These are phyloP conservation scores for Benincasa hispida DNA, from an alignment of 306 rosid species.

Conservation along the genomic window DNA sequence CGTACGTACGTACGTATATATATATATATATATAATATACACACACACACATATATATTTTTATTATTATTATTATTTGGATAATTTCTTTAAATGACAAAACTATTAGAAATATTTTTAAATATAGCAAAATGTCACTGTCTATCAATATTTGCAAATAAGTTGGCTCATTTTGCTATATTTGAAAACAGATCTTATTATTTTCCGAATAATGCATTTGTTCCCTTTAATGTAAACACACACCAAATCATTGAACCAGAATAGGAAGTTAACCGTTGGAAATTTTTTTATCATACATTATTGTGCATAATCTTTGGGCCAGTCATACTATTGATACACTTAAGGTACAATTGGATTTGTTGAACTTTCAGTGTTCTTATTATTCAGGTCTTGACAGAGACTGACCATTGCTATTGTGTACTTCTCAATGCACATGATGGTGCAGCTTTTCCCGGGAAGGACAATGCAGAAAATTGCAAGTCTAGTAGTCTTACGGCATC, in stretches of 20 bases:
- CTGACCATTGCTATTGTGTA: slow-evolving; percentile 91
- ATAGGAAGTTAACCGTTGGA: neutral
- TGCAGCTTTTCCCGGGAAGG: slow-evolving; percentile 75
- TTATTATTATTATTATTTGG: too few relatives aligned
- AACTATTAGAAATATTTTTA: too few relatives aligned
- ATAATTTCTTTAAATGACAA: too few relatives aligned
- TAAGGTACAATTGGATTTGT: neutral
- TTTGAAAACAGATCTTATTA: too few relatives aligned
- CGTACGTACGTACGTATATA: too few relatives aligned
- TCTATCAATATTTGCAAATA: too few relatives aligned
- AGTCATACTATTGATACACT: neutral
- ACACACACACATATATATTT: too few relatives aligned
- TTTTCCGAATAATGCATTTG: neutral
- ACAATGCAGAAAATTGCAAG: slow-evolving; percentile 32
- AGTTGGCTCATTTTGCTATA: too few relatives aligned
- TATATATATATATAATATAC: too few relatives aligned
- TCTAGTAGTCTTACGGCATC: slow-evolving; percentile 26
- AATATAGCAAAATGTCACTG: too few relatives aligned
- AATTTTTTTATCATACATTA: neutral
- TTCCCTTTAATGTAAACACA: neutral
- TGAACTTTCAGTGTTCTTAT: slow-evolving; percentile 9
- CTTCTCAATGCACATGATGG: slow-evolving; percentile 96
- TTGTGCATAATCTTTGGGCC: neutral
- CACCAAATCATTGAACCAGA: neutral
- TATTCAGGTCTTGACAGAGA: slow-evolving; percentile 79